Evolutionary conservation across 2,329 filamentous ascomycete genomes (phyloP), one percentile per base, ranked within the genome.

Genomic region (Neofusicoccum parvum): DNA sequence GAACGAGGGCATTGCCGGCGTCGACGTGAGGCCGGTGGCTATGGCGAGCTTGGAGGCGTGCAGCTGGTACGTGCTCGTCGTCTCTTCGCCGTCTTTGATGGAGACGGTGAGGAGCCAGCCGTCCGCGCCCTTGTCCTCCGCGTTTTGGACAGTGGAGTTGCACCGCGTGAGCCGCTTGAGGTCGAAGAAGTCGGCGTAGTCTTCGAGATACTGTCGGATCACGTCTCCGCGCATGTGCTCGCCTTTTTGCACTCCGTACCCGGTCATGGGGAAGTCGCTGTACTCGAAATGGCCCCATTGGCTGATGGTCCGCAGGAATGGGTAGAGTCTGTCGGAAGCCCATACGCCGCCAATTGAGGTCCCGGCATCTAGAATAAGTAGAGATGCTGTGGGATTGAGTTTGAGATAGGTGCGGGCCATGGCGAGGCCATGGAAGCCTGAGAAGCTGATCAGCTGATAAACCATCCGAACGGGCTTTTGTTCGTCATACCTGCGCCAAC

Each of bases 191-290:
- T 84, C 76, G 1, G 68, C 72, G 65, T 71, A 75, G 7, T 82
- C 80, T 27, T 78, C 78, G 5, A 90, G 75, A 71, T 91, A 91
- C 0, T 74, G 69, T 70, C 88, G 83, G 56, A 90, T 75, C 2
- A 85, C 81, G 0, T 80, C 69, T 0, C 87, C 88, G 0, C 87
- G 83, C 58, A 91, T 86, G 72, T 90, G 87, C 49, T 87, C 74
- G 11, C 84, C 83, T 0, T 72, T 68, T 46, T 80, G 77, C 48
- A 83, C 79, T 23, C 70, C 62, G 48, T 70, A 75, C 1, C 69
- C 69, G 5, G 41, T 37, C 72, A 77, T 73, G 5, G 74, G 73
- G 48, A 73, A 66, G 70, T 79, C 79, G 41, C 73, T 74, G 49
- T 75, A 81, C 70, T 82, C 79, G 17, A 73, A 76, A 32, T 74